Evolutionary conservation across 345 rosid genomes (phyloP), one percentile per base, ranked within the genome.

Genomic region (Corchorus capsularis): DNA sequence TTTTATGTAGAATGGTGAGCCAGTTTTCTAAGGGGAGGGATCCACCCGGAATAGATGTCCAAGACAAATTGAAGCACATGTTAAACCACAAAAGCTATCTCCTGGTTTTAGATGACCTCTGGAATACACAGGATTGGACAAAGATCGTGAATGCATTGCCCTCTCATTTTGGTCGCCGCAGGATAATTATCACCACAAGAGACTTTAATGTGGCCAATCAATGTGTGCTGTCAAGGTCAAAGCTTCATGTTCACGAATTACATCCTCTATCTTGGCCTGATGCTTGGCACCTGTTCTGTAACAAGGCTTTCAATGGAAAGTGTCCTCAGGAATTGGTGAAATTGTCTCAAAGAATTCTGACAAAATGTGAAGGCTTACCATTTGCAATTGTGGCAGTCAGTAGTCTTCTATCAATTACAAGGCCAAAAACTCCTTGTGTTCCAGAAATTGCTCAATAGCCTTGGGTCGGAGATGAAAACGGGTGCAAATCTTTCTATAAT

Each of bases 381-480:
- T 53, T 16, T 53, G 56, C 56, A 53, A 53, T 53, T 53, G 56
- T 17, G 19, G 19, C 56, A 4, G 20, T 53, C 20, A 19, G 20
- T 53, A 53, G 56, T 6, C 56, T 53, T 17, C 56, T 53, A 53
- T 53, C 56, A 17, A 17, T n/a, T n/a, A n/a, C 56, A 17, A 53
- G 20, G n/a, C 19, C 16, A 5, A 32, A n/a, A 63, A 52, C 74
- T 8, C 45, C 57, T 75, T 5, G 86, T 80, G 39, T 83, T 86
- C 86, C 74, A 57, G 52, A 77, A 63, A 41, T 79, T 85, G 7
- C 64, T 61, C 47, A 52, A 68, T 16, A 81, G 69, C 61, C 63
- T 85, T 78, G 56, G 56, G 8, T 53, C 56, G 2, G 56, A 83
- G 74, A 5, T 82, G 81, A 79, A 79, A 82, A 43, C 37, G 80